Evolutionary conservation across 2,329 filamentous ascomycete genomes (phyloP).

Genomic region (Stachybotrys echinatus): DNA sequence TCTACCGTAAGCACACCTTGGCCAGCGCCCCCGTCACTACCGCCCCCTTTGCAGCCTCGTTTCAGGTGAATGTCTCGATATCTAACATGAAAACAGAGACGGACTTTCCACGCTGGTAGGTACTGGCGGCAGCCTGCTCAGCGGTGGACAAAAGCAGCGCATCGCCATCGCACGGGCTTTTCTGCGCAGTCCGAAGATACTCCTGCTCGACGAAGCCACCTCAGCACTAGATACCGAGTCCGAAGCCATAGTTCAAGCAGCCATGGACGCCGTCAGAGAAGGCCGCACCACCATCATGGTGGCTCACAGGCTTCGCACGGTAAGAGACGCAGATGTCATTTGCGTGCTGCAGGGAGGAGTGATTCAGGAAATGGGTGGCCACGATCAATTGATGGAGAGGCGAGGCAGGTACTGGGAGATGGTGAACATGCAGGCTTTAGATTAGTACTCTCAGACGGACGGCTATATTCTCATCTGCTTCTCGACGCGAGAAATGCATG

Average conservation of each 20-base stretch:
- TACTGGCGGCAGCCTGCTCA: not conserved
- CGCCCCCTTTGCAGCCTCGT: constrained; percentile 33
- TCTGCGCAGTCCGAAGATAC: not conserved
- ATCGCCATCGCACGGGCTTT: constrained; percentile 1
- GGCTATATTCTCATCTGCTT: not conserved
- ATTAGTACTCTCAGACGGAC: not conserved
- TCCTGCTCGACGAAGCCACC: not conserved
- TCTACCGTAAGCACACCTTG: constrained; percentile 25
- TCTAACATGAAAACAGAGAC: constrained; percentile 8
- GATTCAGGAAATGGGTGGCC: not conserved
- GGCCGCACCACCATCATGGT: not conserved
- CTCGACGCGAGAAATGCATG: not conserved
- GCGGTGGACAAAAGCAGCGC: not conserved
- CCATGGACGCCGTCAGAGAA: not conserved
- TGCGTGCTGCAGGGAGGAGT: not conserved
- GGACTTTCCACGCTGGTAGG: constrained; percentile 9
- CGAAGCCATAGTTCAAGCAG: not conserved
- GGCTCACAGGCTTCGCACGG: not conserved
- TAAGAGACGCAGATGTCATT: not conserved
- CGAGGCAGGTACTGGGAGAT: not conserved
- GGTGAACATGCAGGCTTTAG: not conserved
- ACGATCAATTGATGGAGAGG: not conserved
- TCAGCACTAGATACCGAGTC: not conserved
- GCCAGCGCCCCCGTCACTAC: too few relatives aligned
- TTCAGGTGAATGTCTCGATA: constrained; percentile 13